Evolutionary conservation across 768 basidiomycete genomes (phyloP).

Genomic region (Mycena kentingensis): DNA sequence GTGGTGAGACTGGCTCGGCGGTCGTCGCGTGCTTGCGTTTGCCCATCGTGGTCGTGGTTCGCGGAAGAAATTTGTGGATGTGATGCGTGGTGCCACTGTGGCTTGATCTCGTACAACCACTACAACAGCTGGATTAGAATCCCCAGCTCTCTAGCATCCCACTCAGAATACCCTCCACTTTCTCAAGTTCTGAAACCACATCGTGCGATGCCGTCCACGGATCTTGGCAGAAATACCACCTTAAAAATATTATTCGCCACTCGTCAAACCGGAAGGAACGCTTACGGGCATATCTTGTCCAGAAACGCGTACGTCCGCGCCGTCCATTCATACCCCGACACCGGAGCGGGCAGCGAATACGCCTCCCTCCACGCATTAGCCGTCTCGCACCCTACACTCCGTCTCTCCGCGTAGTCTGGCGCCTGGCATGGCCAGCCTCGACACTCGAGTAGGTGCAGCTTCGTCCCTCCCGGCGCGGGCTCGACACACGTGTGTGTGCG

Average conservation of each 20-base stretch:
- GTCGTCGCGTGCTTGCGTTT: not conserved
- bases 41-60: not conserved
- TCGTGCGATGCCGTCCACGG: conserved; percentile 13
- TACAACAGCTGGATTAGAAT: too few species aligned
- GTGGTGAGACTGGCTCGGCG: not conserved
- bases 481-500: conserved; percentile 9
- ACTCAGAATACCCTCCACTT: conserved; percentile 4
- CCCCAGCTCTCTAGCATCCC: conserved; percentile 2
- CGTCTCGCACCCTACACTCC: conserved; percentile 6
- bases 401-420: not conserved
- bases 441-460: conserved; percentile 5
- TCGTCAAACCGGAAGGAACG: not conserved
- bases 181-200: conserved; percentile 5
- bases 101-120: too few species aligned
- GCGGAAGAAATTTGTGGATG: too few species aligned
- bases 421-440: conserved; percentile 10
- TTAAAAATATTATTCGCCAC: not conserved
- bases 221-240: conserved; percentile 18
- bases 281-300: conserved; percentile 15
- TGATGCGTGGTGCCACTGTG: too few species aligned
- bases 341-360: not conserved
- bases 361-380: conserved; percentile 9
- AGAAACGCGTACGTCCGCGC: conserved; percentile 8
- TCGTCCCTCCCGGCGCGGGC: not conserved
- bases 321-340: conserved; percentile 7